Evolutionary conservation across 2,329 filamentous ascomycete genomes (phyloP).

Genomic region (Trichoderma cornu-damae): DNA sequence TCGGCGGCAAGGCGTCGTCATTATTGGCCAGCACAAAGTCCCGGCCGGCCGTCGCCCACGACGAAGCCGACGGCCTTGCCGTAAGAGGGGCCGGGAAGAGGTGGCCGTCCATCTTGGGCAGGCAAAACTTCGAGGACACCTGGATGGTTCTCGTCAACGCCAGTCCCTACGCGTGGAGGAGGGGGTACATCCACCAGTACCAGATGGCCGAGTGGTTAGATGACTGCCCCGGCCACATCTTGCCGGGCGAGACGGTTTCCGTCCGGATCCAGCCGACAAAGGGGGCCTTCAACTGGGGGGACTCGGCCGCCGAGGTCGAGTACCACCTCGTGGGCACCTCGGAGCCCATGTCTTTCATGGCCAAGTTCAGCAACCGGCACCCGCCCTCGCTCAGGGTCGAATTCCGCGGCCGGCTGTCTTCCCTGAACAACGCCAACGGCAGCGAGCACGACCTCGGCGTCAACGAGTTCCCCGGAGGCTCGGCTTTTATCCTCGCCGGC

Average conservation of each 20-base stretch:
- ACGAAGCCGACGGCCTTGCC: background rate
- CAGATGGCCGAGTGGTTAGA: constrained; percentile 22
- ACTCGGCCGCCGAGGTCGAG: constrained; percentile 28
- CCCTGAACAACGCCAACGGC: constrained; percentile 19
- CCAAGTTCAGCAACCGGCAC: constrained; percentile 22
- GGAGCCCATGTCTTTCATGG: constrained; percentile 27
- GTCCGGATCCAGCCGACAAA: background rate
- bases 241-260: constrained; percentile 25
- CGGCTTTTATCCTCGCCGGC: constrained; percentile 30
- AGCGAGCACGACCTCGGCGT: constrained; percentile 22
- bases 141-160: constrained; percentile 30
- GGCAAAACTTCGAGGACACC: constrained; percentile 15
- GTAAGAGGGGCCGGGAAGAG: background rate
- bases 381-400: constrained; percentile 19
- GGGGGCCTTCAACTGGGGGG: background rate
- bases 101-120: too few species aligned
- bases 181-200: constrained; percentile 21
- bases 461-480: constrained; percentile 20
- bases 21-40: background rate
- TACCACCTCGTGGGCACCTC: constrained; percentile 29
- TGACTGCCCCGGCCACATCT: constrained; percentile 26
- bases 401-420: constrained; percentile 26
- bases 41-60: background rate
- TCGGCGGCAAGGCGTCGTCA: background rate
- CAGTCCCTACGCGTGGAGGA: constrained; percentile 32